A percentile compares a stretch with the other conserved stretches of the same genome.
Conservation (phyloP, 345 rosid genomes). For the Barbarea vulgaris region DNA sequence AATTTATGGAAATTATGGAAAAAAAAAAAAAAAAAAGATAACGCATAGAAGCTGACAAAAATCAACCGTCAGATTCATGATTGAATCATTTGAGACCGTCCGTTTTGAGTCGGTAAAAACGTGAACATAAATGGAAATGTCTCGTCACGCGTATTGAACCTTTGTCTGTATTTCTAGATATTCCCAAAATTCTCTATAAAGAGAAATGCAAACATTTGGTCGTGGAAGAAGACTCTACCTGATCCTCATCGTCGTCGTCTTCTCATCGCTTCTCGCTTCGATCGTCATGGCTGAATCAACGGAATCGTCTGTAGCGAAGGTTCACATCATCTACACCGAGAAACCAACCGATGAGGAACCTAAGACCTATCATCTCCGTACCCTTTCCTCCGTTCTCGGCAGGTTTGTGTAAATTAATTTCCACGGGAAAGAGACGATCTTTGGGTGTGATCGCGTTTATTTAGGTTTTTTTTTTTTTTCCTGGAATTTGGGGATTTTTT, state of each 20-base stretch:
- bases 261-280: slow-evolving; percentile 23
- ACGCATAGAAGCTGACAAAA: background rate
- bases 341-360: slow-evolving; percentile 66
- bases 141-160: background rate
- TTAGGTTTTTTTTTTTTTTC: background rate
- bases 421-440: background rate
- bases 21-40: background rate
- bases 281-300: slow-evolving; percentile 52
- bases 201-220: slow-evolving; percentile 25
- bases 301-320: slow-evolving; percentile 44
- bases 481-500: background rate
- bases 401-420: slow-evolving; percentile 54
- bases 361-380: slow-evolving; percentile 64
- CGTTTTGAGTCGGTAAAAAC: slow-evolving; percentile 7
- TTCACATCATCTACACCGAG: slow-evolving; percentile 84
- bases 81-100: slow-evolving; percentile 13
- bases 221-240: background rate
- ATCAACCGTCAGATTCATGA: slow-evolving; percentile 8
- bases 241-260: background rate
- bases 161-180: background rate
- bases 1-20: background rate
- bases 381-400: slow-evolving; percentile 78
- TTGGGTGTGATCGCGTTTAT: background rate
- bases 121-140: background rate
- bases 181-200: slow-evolving; percentile 17